Conservation (phyloP, 345 rosid species). For the Hevea brasiliensis region DNA sequence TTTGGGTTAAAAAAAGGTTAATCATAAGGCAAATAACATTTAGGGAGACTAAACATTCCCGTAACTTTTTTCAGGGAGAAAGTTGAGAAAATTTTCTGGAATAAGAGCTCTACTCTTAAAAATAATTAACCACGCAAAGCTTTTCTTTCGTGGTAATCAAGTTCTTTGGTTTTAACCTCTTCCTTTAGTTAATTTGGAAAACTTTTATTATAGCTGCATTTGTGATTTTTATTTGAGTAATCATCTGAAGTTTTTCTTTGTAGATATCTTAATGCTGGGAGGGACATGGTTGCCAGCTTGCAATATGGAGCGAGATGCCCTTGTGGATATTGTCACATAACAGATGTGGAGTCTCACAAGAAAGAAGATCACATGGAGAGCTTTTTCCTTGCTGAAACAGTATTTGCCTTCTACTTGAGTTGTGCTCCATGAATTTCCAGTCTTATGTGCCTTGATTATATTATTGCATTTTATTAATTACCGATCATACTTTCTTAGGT, state of each 20-base stretch:
- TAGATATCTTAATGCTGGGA: constrained; percentile 92
- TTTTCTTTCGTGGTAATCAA: neutral
- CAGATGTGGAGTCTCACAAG: constrained; percentile 85
- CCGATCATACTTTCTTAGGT: constrained; percentile 47
- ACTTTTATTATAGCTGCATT: neutral
- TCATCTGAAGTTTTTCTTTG: constrained; percentile 5
- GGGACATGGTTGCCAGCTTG: constrained; percentile 94
- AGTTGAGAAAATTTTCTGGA: neutral
- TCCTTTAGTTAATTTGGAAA: neutral
- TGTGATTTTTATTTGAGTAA: neutral
- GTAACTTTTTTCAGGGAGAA: neutral
- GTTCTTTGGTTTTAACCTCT: neutral
- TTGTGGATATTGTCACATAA: constrained; percentile 94
- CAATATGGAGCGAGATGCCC: constrained; percentile 94
- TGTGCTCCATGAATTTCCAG: neutral
- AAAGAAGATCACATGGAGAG: constrained; percentile 98
- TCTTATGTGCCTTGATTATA: neutral
- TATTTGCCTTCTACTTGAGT: constrained; percentile 20
- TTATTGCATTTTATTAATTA: constrained; percentile 3
- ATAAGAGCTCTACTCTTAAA: neutral
- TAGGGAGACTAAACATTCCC: neutral
- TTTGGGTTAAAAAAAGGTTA: neutral
- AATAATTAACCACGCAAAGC: neutral
- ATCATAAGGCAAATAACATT: neutral
- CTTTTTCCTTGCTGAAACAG: constrained; percentile 99